Evolutionary conservation across 2,329 filamentous ascomycete species (phyloP).

Genomic region (Pyricularia grisea): DNA sequence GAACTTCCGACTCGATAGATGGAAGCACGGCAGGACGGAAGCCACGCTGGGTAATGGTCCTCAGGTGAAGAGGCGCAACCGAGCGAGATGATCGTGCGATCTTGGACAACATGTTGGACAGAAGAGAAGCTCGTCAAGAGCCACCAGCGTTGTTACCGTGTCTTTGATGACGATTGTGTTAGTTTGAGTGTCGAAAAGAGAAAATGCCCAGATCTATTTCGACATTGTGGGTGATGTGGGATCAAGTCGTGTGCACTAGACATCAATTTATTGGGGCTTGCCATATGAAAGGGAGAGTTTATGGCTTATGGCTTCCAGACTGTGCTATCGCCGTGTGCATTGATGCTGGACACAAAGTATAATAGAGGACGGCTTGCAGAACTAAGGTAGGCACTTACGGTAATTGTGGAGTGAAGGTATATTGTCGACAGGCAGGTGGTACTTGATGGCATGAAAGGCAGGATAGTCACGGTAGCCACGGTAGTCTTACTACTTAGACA

Average conservation of each 20-base stretch:
- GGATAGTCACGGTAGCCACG: not conserved
- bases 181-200: not conserved
- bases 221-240: not conserved
- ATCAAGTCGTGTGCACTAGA: not conserved
- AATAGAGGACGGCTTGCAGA: not conserved
- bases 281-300: not conserved
- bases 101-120: not conserved
- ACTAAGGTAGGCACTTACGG: not conserved
- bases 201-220: not conserved
- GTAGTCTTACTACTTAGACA: not conserved
- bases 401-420: not conserved
- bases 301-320: not conserved
- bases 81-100: constrained; percentile 14
- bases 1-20: not conserved
- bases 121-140: not conserved
- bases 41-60: not conserved
- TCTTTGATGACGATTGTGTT: not conserved
- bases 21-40: not conserved
- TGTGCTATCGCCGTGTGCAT: not conserved
- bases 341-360: not conserved
- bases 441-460: constrained; percentile 5
- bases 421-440: not conserved
- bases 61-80: constrained; percentile 19
- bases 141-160: not conserved
- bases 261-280: not conserved